Evolutionary conservation across 441 rosid species (phyloP), one percentile per base, ranked within the genome.

Genomic region (Erodium trifolium): DNA sequence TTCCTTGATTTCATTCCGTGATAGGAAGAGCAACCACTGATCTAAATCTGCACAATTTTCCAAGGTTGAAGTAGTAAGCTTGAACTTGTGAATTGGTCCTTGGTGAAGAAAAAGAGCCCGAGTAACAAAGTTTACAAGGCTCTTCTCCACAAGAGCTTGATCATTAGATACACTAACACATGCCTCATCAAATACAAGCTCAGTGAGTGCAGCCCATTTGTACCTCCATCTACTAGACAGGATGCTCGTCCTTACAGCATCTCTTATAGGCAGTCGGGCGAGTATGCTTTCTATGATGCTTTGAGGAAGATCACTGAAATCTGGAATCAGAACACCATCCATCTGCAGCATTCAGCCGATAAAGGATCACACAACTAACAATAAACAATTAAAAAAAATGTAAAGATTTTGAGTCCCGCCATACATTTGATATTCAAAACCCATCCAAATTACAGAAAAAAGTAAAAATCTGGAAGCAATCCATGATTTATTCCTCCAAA

Each of bases 11-110:
- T 75, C 92, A 66, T 76, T 80, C 70, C 93, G 80, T 0, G 97
- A 93, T 45, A 93, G 99, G 77, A 85, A 89, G 72, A 93, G 99
- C 55, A 91, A 55, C 97, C 99, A 93, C 71, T 91, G 97, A 74
- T 93, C 99, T 35, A 93, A 80, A 57, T 91, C 96, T 0, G 93
- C 87, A 83, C 91, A 86, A 67, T 85, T 78, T 41, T 85, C 91
- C 76, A 88, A 68, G 76, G 72, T 71, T 0, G 82, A 63, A 11
- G 91, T 82, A 3, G 92, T 84, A 18, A 93, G 92, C 76, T 88
- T 87, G 79, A 91, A 91, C 85, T 84, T 90, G 65, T 87, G 96
- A 77, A 91, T 87, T 14, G 92, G 97, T 11, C 99, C 99, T 73
- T 80, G 92, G 67, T 91, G 97, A 64, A 93, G 96, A 70, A 93